A percentile compares a stretch with the other conserved stretches of the same genome.
phyloP scores from a whole-genome alignment of 139 green algal genomes.

The Medakamo hakoo region DNA sequence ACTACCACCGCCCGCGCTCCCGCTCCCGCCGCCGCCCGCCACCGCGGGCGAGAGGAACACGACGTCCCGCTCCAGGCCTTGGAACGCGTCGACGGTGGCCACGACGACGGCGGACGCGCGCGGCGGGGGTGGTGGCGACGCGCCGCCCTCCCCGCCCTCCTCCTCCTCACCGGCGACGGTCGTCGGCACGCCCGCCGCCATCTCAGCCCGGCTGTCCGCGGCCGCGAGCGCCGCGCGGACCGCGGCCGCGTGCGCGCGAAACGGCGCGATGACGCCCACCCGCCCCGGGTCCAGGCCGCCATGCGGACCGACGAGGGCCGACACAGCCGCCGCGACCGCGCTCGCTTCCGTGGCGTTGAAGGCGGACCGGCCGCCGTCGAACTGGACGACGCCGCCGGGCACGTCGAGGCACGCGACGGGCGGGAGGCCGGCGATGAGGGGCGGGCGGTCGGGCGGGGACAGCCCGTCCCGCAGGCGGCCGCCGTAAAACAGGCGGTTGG shows the following conservation, averaged over 20 bases:
- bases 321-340: conserved; percentile 21
- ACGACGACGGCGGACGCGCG: conserved; percentile 20
- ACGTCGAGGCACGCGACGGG: conserved; percentile 35
- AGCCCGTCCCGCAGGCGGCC: conserved; percentile 46
- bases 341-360: conserved; percentile 39
- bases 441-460: conserved; percentile 15
- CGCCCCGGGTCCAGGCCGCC: conserved; percentile 7
- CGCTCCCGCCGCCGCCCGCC: conserved; percentile 12
- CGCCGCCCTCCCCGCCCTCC: not conserved
- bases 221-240: not conserved
- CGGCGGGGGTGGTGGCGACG: not conserved
- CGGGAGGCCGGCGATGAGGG: conserved; percentile 37
- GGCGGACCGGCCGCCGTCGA: conserved; percentile 15
- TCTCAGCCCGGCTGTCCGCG: no score
- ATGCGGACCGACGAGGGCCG: conserved; percentile 12
- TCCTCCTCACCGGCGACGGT: not conserved
- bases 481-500: conserved; percentile 64
- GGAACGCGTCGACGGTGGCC: conserved; percentile 74
- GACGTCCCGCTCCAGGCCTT: conserved; percentile 64
- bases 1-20: no score
- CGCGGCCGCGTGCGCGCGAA: conserved; percentile 38
- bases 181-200: no score
- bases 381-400: conserved; percentile 3
- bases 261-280: conserved; percentile 71
- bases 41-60: conserved; percentile 61